Conservation (phyloP, 805 yeast species). For the Torulaspora delbrueckii region DNA sequence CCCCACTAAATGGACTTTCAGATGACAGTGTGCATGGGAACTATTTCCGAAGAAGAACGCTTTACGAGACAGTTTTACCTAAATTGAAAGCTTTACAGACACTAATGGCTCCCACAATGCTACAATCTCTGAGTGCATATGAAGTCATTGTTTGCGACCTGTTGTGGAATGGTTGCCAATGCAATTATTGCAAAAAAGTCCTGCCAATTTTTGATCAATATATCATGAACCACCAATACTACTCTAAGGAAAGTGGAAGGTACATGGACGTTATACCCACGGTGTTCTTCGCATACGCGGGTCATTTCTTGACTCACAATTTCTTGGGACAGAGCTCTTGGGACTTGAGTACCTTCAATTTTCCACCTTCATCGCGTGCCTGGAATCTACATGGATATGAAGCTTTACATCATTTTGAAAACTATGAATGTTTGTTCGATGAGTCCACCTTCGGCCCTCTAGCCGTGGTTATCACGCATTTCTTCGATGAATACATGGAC, state of each 20-base stretch:
- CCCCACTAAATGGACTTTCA: constrained; percentile 54
- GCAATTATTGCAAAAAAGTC: constrained; percentile 49
- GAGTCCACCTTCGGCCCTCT: constrained; percentile 41
- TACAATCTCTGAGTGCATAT: constrained; percentile 59
- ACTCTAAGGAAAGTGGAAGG: constrained; percentile 41
- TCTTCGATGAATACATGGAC: constrained; percentile 41
- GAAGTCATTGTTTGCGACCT: constrained; percentile 66
- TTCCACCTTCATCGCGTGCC: constrained; percentile 33
- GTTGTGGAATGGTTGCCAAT: constrained; percentile 74
- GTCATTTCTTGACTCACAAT: constrained; percentile 41
- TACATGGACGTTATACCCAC: constrained; percentile 60
- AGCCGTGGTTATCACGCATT: constrained; percentile 43
- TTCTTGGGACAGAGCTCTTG: constrained; percentile 20
- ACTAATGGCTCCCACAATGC: constrained; percentile 53
- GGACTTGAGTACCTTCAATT: constrained; percentile 32
- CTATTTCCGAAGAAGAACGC: constrained; percentile 51
- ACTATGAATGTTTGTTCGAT: constrained; percentile 41
- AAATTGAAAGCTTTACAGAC: constrained; percentile 39
- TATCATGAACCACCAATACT: constrained; percentile 60
- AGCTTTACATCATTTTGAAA: constrained; percentile 39
- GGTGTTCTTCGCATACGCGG: constrained; percentile 50
- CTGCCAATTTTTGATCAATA: constrained; percentile 54
- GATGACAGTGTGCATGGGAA: constrained; percentile 72
- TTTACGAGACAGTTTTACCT: constrained; percentile 49
- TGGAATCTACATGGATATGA: constrained; percentile 52